phyloP scores from a whole-genome alignment of 2,329 filamentous ascomycete species.

The Penicillium rolfsii region DNA sequence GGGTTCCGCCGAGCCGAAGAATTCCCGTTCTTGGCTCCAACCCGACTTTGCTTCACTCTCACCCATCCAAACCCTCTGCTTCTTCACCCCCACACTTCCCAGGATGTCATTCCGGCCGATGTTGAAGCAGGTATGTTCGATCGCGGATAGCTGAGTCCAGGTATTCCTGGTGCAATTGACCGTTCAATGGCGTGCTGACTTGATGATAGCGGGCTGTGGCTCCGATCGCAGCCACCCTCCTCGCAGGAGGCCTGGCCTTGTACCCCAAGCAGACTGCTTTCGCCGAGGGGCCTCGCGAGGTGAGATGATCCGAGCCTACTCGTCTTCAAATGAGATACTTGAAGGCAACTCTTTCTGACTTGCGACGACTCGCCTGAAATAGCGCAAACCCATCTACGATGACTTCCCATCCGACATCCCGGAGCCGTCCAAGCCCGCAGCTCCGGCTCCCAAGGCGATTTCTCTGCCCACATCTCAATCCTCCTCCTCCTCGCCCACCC shows the following conservation, averaged over 20 bases:
- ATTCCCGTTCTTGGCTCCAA: constrained; percentile 35
- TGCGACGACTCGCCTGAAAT: constrained; percentile 21
- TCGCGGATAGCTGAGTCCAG: background rate
- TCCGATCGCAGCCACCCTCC: constrained; percentile 46
- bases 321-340: background rate
- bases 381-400: constrained; percentile 52
- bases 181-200: constrained; percentile 32
- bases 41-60: constrained; percentile 34
- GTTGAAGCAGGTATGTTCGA: constrained; percentile 43
- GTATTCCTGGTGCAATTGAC: constrained; percentile 18
- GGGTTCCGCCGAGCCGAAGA: constrained; percentile 33
- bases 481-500: constrained; percentile 62
- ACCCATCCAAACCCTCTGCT: constrained; percentile 22
- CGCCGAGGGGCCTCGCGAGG: constrained; percentile 48
- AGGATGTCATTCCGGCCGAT: constrained; percentile 48
- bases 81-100: constrained; percentile 28
- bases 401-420: constrained; percentile 41
- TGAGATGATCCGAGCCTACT: constrained; percentile 7
- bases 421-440: constrained; percentile 29
- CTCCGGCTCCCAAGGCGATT: constrained; percentile 22
- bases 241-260: constrained; percentile 45
- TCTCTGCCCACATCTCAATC: constrained; percentile 25
- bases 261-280: constrained; percentile 47
- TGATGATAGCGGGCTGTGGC: constrained; percentile 42
- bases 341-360: constrained; percentile 13